Conservation (phyloP, 345 rosid genomes). For the Viola odorata region DNA sequence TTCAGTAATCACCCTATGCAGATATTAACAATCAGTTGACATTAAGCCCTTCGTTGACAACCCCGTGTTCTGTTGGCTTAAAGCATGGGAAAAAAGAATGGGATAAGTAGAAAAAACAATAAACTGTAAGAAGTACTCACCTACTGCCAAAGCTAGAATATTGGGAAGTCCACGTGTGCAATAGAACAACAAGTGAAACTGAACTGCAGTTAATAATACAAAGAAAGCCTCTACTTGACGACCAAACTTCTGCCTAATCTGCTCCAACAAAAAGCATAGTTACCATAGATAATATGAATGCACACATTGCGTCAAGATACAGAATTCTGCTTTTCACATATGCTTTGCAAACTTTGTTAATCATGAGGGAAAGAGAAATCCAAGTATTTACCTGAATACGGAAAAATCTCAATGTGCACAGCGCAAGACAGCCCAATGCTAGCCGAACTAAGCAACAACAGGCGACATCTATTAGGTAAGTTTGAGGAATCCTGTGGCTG, state of each 20-base stretch:
- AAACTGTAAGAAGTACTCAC: conserved; percentile 36
- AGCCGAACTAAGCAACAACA: conserved; percentile 52
- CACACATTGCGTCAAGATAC: no score
- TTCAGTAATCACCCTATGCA: no score
- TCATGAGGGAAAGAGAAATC: neutral
- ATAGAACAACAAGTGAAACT: conserved; percentile 93
- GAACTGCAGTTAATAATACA: conserved; percentile 66
- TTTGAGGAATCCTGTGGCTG: neutral
- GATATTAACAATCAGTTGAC: no score
- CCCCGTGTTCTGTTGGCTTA: no score
- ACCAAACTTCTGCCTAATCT: conserved; percentile 79
- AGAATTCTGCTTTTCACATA: neutral
- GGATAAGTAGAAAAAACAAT: neutral
- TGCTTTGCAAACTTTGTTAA: neutral
- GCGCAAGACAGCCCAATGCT: conserved; percentile 64
- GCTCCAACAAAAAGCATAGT: conserved; percentile 24
- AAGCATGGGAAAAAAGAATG: no score
- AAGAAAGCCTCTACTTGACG: conserved; percentile 91
- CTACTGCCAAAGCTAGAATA: conserved; percentile 75
- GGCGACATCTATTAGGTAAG: neutral
- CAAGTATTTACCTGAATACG: conserved; percentile 66
- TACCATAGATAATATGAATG: no score
- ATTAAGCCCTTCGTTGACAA: no score
- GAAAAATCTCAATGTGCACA: conserved; percentile 69
- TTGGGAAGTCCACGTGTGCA: conserved; percentile 94